Evolutionary conservation across 2,329 filamentous ascomycete species (phyloP), one percentile per base, ranked within the genome.

Genomic region (Didymella exigua): DNA sequence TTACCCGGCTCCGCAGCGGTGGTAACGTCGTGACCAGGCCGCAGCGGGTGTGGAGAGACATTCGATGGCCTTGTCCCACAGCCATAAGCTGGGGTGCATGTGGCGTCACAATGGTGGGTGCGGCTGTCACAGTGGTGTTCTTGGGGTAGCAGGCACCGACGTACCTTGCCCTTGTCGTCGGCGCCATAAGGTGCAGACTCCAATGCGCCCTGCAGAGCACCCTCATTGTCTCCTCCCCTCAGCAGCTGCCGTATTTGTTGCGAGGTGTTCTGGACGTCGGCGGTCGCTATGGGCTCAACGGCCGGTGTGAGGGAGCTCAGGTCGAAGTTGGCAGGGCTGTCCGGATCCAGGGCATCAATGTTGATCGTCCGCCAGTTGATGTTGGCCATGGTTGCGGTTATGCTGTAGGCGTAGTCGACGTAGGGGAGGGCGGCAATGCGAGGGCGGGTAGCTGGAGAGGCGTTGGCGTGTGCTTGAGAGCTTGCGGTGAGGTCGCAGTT

Each of bases 321-420:
- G 78, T 96, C 90, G 80, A 98, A 98, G 84, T 97, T 98, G 77
- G 86, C 80, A 63, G 90, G 86, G 68, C 91, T 95, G 77, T 98
- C 93, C 56, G 93, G 91, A 76, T 95, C 90, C 68, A 96, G 84
- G 66, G 89, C 88, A 75, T 97, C 93, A 76, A 97, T 89, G 83
- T 97, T 91, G 83, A 97, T 95, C 64, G 91, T 96, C 76, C 93
- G 90, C 80, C 84, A 88, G 75, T 88, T 87, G 77, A 84, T 75
- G 49, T 74, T 69, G 36, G 79, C 76, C 79, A 80, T 81, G 57
- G 56, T 60, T 66, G 55, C 31, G 42, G 59, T 30, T 43, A 43
- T 57, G 46, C 53, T 57, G 56, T 57, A 36, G 59, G 38, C 31
- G 21, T 45, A 4, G 26, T 37, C 23, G 54, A 44, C 14, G 48